phyloP scores from a whole-genome alignment of 1,284 basidiomycete species.

The Porodaedalea pini region DNA sequence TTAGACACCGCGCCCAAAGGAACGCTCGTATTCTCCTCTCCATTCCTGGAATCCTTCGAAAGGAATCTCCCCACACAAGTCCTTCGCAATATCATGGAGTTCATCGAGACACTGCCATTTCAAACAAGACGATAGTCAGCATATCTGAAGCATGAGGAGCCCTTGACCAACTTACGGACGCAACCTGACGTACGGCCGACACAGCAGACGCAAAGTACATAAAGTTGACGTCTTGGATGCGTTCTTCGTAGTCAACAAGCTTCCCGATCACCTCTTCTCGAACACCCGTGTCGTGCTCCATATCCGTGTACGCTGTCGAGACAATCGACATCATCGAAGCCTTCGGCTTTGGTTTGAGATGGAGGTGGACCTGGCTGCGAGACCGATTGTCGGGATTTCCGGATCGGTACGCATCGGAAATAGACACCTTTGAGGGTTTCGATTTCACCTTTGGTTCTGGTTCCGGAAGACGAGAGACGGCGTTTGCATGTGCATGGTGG shows the following conservation, averaged over 20 bases:
- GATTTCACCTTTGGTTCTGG: not conserved
- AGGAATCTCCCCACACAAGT: conserved; percentile 45
- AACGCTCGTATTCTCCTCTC: conserved; percentile 33
- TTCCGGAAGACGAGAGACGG: not conserved
- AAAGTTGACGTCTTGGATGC: conserved; percentile 28
- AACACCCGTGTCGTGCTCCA: conserved; percentile 11
- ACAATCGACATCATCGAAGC: conserved; percentile 18
- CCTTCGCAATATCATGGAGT: conserved; percentile 37
- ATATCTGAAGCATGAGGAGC: not conserved
- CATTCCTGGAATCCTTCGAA: conserved; percentile 42
- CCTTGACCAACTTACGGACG: conserved; percentile 33
- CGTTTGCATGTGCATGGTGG: conserved; percentile 29
- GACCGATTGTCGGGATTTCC: not conserved
- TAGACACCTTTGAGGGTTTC: not conserved
- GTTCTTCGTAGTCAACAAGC: not conserved
- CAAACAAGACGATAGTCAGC: not conserved
- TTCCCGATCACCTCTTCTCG: not conserved
- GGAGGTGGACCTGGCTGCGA: not conserved
- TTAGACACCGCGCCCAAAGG: not conserved
- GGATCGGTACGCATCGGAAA: not conserved
- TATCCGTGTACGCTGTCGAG: conserved; percentile 32
- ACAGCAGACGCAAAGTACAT: conserved; percentile 46
- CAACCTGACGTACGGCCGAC: conserved; percentile 41
- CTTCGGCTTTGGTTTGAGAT: conserved; percentile 9
- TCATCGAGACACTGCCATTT: conserved; percentile 39